Percentiles rank a stretch among this genome's conserved stretches.
phyloP scores from a whole-genome alignment of 495 filamentous ascomycete genomes.

The Penicillium desertorum region DNA sequence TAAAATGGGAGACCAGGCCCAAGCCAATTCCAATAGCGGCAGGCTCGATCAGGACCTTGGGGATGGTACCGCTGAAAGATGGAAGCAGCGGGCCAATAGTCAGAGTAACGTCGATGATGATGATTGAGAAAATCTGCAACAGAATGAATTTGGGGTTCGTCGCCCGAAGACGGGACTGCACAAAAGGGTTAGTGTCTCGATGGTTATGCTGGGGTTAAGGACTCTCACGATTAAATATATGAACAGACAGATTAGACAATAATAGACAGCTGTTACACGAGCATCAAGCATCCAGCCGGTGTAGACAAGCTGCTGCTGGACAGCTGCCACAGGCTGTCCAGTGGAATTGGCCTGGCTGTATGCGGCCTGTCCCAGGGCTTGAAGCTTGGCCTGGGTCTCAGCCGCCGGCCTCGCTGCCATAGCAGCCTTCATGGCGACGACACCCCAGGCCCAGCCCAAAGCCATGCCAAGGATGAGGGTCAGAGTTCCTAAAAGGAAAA shows the following conservation, averaged over 20 bases:
- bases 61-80: slow-evolving; percentile 41
- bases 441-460: slow-evolving; percentile 44
- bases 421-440: slow-evolving; percentile 44
- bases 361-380: slow-evolving; percentile 35
- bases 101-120: slow-evolving; percentile 40
- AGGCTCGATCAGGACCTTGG: slow-evolving; percentile 37
- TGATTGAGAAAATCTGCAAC: slow-evolving; percentile 38
- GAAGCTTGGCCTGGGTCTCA: slow-evolving; percentile 35
- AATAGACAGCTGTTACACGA: slow-evolving; percentile 38
- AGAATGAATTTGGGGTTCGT: slow-evolving; percentile 41
- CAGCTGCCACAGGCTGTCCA: slow-evolving; percentile 22
- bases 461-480: slow-evolving; percentile 40
- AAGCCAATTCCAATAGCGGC: slow-evolving; percentile 41
- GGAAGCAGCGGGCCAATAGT: slow-evolving; percentile 37
- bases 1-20: slow-evolving; percentile 35
- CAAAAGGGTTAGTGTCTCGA: not conserved
- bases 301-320: slow-evolving; percentile 32
- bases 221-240: slow-evolving; percentile 38
- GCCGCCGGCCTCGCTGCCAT: slow-evolving; percentile 38
- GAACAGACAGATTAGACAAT: slow-evolving; percentile 36
- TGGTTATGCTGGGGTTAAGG: not conserved
- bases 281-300: slow-evolving; percentile 44
- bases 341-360: slow-evolving; percentile 36
- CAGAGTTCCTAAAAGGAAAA: slow-evolving; percentile 36
- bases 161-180: slow-evolving; percentile 37